These are phyloP conservation scores for Dactylellina haptotyla DNA, from an alignment of 2,329 filamentous ascomycete genomes.

Conservation along the genomic window DNA sequence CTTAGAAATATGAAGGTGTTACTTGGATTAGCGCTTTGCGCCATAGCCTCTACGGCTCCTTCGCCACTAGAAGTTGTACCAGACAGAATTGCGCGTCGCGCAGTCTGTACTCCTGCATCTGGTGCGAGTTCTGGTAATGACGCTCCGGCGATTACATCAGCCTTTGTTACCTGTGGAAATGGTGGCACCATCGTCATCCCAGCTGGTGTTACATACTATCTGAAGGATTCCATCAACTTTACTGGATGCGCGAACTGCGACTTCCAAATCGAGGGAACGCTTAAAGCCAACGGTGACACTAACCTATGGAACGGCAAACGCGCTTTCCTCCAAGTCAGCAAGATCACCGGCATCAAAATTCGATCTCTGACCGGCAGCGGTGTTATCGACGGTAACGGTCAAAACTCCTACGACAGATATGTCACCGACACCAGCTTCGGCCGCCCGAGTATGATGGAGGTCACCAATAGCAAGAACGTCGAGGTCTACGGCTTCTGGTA, in stretches of 20 bases:
- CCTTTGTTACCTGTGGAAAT: conserved; percentile 62
- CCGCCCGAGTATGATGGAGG: conserved; percentile 63
- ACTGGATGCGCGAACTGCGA: conserved; percentile 63
- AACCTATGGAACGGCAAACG: conserved; percentile 63
- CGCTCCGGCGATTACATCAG: conserved; percentile 63
- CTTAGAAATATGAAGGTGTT: conserved; percentile 37
- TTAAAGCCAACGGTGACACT: conserved; percentile 62
- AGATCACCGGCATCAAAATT: conserved; percentile 62
- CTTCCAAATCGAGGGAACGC: conserved; percentile 64
- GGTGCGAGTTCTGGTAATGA: conserved; percentile 61
- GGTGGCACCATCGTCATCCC: conserved; percentile 65
- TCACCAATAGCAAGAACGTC: conserved; percentile 62
- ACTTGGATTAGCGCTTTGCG: conserved; percentile 19
- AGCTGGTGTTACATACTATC: conserved; percentile 62
- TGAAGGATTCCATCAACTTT: conserved; percentile 64
- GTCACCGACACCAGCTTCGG: conserved; percentile 61
- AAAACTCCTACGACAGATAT: conserved; percentile 63
- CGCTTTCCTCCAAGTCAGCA: conserved; percentile 62
- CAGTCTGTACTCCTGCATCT: conserved; percentile 59
- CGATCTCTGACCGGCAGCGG: conserved; percentile 62
- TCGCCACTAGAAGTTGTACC: background rate
- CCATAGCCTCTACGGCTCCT: conserved; percentile 14
- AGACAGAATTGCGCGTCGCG: conserved; percentile 46
- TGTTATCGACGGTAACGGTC: conserved; percentile 65
- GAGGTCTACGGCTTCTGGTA: conserved; percentile 61